A percentile compares a stretch with the other conserved stretches of the same genome.
These are phyloP conservation scores for Xylariaceae sp. DNA, from an alignment of 2,329 filamentous ascomycete species.

Conservation along the genomic window DNA sequence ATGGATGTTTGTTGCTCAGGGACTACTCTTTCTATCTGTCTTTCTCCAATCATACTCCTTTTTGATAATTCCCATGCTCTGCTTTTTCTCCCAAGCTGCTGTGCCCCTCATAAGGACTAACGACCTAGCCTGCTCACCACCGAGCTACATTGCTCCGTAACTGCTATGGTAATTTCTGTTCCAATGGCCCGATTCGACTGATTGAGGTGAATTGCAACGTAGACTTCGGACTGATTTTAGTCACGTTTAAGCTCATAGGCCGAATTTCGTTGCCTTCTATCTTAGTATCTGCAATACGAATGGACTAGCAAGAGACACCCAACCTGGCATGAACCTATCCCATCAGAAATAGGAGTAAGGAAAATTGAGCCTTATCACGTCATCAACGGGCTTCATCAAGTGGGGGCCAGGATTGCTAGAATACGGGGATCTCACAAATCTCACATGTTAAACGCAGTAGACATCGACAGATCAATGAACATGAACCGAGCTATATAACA, in stretches of 20 bases:
- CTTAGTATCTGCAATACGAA: no score
- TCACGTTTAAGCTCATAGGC: no score
- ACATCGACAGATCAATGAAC: background rate
- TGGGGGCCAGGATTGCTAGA: background rate
- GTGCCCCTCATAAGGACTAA: background rate
- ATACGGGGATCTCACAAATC: no score
- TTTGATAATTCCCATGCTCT: constrained; percentile 35
- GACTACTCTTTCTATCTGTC: constrained; percentile 36
- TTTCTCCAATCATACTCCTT: constrained; percentile 36
- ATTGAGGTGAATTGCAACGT: no score
- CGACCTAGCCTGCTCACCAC: background rate
- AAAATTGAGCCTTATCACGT: background rate
- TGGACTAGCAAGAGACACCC: background rate
- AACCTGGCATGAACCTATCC: background rate
- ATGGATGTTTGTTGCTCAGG: constrained; percentile 37
- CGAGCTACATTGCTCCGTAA: background rate
- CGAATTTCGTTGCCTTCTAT: no score
- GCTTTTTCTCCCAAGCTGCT: constrained; percentile 17
- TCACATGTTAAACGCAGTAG: background rate
- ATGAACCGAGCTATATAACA: no score
- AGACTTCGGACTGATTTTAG: no score
- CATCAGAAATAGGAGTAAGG: background rate
- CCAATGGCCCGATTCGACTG: no score
- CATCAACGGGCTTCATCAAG: background rate
- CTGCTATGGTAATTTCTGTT: no score